Conservation (phyloP, 2,329 filamentous ascomycete species). For the Leptographium flavum region DNA sequence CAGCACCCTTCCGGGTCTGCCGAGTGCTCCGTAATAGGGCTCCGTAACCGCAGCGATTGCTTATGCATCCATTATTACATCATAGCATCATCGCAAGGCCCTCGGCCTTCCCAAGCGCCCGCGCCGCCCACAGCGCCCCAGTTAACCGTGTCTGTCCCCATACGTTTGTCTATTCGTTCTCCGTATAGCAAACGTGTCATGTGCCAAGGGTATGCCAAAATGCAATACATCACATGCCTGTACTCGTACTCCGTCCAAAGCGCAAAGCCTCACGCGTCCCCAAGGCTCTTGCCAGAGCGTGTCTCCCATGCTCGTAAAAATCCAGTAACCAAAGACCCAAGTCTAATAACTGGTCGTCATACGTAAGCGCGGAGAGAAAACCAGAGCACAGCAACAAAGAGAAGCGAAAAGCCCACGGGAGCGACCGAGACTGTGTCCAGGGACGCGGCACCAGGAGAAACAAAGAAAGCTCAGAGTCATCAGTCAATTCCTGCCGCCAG, state of each 20-base stretch:
- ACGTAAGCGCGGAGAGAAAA: not conserved
- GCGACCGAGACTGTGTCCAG: too few relatives aligned
- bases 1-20: slow-evolving; percentile 1
- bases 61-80: not conserved
- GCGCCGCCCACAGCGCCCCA: too few relatives aligned
- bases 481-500: not conserved
- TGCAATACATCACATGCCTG: not conserved
- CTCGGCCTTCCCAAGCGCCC: too few relatives aligned
- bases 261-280: not conserved
- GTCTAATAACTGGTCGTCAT: not conserved
- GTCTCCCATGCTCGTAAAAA: not conserved
- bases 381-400: not conserved
- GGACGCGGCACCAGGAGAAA: not conserved
- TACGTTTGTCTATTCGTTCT: not conserved
- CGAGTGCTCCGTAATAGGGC: too few relatives aligned
- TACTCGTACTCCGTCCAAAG: not conserved
- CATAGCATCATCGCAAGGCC: not conserved
- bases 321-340: not conserved
- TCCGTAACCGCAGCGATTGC: not conserved
- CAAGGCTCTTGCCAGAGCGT: not conserved
- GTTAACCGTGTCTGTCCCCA: not conserved
- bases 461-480: not conserved
- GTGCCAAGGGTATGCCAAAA: slow-evolving; percentile 1
- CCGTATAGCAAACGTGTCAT: not conserved
- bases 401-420: not conserved